These are phyloP conservation scores for Solanum hybrid DNA, from an alignment of 305 asterid species.

Conservation along the genomic window DNA sequence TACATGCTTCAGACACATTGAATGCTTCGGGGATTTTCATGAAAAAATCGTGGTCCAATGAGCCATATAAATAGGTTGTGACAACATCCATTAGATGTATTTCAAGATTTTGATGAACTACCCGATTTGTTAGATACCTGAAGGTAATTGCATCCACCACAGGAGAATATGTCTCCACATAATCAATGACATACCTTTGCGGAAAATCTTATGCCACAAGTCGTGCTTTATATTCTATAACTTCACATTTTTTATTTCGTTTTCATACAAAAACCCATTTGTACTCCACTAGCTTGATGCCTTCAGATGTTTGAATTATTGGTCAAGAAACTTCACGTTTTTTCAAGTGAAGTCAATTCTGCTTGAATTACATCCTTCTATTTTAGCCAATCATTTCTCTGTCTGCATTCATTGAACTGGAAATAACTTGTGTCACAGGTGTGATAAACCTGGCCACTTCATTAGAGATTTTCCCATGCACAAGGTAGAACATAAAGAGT, in stretches of 20 bases:
- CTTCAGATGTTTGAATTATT: background rate
- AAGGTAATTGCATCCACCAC: background rate
- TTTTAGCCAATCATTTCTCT: background rate
- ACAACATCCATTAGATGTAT: background rate
- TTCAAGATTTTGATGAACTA: background rate
- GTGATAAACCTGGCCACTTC: background rate
- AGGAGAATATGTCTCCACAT: background rate
- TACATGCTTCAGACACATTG: too few relatives aligned
- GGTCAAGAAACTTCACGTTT: background rate
- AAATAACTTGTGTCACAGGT: background rate
- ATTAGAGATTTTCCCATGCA: background rate
- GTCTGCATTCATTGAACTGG: background rate
- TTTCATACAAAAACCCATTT: background rate
- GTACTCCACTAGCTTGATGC: background rate
- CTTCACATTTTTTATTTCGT: background rate
- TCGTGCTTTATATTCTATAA: background rate
- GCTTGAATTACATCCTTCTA: background rate
- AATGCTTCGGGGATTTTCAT: background rate
- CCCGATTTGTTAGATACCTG: background rate
- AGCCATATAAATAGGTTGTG: background rate
- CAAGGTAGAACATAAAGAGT: background rate
- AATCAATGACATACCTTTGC: background rate
- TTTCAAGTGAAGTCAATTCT: background rate
- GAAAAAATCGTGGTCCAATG: background rate
- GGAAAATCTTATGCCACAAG: background rate